Evolutionary conservation across 2,329 filamentous ascomycete genomes (phyloP), one percentile per base, ranked within the genome.

Genomic region (Curvularia eragrostidis): DNA sequence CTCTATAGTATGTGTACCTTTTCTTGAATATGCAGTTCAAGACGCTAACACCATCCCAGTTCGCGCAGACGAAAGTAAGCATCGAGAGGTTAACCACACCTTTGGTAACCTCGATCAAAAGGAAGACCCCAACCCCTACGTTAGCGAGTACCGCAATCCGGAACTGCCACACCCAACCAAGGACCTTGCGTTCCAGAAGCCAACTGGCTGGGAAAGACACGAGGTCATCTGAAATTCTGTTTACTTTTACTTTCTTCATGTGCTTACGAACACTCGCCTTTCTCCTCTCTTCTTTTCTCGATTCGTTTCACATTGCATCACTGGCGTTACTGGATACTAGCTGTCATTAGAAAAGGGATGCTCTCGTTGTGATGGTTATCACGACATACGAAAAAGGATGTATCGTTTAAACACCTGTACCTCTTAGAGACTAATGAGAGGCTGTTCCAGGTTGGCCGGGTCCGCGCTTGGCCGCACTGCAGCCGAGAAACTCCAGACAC

Each of bases 41-140:
- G 38, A 19, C 12, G 46, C 56, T 67, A 54, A 64, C 46, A 49
- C 13, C 8, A 24, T 28, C 49, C 43, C 50, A 75, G 71, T 76
- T 44, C 72, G 73, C 52, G 75, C 75, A 50, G 75, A 78, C 38
- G 75, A 77, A 66, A 71, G 69, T 52, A 78, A 78, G 75, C 93
- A 96, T 73, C 85, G 95, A 32, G 95, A 97, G 72, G 94, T 98
- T 68, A 98, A 99, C 79, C 95, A 99, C 76, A 98, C 95, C 0
- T 79, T 99, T 41, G 88, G 90, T 50, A 98, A 98, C 74, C 82
- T 99, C 57, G 82, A 96, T 66, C 92, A 95, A 74, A 87, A 86
- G 51, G 83, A 88, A 32, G 95, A 99, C 72, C 93, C 94, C 1
- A 99, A 99, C 72, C 95, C 95, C 2, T 99, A 95, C 72, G 89